These are phyloP conservation scores for Diplodia sapinea DNA, from an alignment of 2,329 filamentous ascomycete genomes.

Conservation along the genomic window DNA sequence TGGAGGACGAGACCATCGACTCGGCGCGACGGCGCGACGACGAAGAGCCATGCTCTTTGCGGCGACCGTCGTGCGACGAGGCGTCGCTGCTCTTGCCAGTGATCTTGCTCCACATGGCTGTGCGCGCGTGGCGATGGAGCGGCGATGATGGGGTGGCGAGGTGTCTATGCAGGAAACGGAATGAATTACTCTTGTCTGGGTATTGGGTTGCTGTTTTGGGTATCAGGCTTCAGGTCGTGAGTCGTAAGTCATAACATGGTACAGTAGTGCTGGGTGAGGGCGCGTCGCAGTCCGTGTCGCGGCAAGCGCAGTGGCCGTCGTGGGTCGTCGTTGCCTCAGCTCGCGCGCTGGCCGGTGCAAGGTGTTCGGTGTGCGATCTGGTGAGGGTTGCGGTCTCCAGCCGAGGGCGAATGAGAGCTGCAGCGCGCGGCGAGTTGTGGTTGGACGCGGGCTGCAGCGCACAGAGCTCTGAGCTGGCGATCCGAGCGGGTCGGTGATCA, in stretches of 20 bases:
- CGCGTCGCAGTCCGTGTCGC: slow-evolving; percentile 9
- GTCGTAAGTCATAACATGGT: slow-evolving; percentile 38
- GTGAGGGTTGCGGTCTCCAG: slow-evolving; percentile 16
- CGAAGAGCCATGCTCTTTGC: slow-evolving; percentile 34
- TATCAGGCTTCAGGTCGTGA: slow-evolving; percentile 38
- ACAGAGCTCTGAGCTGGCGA: slow-evolving; percentile 23
- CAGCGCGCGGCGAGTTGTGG: slow-evolving; percentile 26
- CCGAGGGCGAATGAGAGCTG: slow-evolving; percentile 31
- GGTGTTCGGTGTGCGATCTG: slow-evolving; percentile 17
- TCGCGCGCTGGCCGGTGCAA: slow-evolving; percentile 21
- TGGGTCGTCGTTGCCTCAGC: slow-evolving; percentile 7
- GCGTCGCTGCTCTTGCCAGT: slow-evolving; percentile 44
- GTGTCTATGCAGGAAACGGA: slow-evolving; percentile 21
- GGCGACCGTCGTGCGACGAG: slow-evolving; percentile 41
- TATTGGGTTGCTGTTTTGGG: slow-evolving; percentile 36
- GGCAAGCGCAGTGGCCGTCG: neutral
- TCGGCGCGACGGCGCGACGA: slow-evolving; percentile 44
- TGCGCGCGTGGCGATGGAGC: slow-evolving; percentile 8
- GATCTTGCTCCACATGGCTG: slow-evolving; percentile 47
- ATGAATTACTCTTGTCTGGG: slow-evolving; percentile 26
- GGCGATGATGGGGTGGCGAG: slow-evolving; percentile 22
- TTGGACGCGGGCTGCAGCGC: slow-evolving; percentile 25
- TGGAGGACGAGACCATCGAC: slow-evolving; percentile 39
- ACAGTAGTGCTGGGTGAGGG: slow-evolving; percentile 31
- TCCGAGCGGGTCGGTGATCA: slow-evolving; percentile 9